phyloP scores from a whole-genome alignment of 148 eudicot species.

The Beta vulgaris region DNA sequence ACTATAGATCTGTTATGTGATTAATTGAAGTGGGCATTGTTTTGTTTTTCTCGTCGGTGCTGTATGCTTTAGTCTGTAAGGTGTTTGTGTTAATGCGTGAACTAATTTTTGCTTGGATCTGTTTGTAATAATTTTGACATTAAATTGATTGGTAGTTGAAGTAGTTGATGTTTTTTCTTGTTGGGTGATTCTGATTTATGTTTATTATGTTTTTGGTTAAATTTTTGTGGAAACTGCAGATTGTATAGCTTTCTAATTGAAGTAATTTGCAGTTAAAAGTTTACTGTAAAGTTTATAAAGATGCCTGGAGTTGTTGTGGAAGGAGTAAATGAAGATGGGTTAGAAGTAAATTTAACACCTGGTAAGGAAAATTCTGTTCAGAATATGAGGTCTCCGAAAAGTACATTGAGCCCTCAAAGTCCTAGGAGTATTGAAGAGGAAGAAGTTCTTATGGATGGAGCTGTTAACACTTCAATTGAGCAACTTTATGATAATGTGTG shows the following conservation, averaged over 20 bases:
- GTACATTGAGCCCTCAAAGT: conserved; percentile 47
- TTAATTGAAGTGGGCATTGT: conserved; percentile 13
- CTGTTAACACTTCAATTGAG: conserved; percentile 74
- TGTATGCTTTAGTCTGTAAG: conserved; percentile 10
- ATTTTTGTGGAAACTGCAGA: conserved; percentile 31
- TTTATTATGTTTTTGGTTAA: neutral
- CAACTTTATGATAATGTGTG: conserved; percentile 93
- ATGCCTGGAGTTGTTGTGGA: conserved; percentile 84
- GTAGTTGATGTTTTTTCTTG: conserved; percentile 5
- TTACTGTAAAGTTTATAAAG: conserved; percentile 21
- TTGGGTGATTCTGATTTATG: conserved; percentile 4
- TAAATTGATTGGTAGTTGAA: neutral
- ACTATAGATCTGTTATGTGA: conserved; percentile 20
- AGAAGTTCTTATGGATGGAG: conserved; percentile 38
- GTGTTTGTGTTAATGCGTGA: conserved; percentile 19
- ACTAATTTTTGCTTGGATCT: conserved; percentile 25
- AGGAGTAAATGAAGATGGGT: conserved; percentile 50
- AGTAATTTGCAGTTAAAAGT: conserved; percentile 18
- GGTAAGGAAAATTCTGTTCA: conserved; percentile 50
- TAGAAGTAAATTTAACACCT: conserved; percentile 37
- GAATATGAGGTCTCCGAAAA: conserved; percentile 42
- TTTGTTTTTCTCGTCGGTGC: neutral
- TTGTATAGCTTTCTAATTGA: conserved; percentile 20
- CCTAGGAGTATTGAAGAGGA: conserved; percentile 39
- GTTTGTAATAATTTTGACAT: neutral